These are phyloP conservation scores for Mortierella hygrophila DNA, from an alignment of 192 early-diverging fungal species.

Conservation along the genomic window DNA sequence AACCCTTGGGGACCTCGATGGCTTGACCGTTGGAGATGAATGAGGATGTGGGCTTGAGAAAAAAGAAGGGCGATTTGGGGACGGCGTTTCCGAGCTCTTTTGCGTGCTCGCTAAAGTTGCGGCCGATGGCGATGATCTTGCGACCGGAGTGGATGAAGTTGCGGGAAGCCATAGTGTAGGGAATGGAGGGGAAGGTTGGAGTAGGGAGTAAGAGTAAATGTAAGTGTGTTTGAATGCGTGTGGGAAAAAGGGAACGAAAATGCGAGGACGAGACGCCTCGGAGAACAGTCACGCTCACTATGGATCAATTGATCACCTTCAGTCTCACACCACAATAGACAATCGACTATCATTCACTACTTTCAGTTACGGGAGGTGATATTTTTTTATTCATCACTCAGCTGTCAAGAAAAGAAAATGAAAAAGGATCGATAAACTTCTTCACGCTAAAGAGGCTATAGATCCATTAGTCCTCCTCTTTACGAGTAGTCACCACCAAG, in stretches of 20 bases:
- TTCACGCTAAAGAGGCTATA: not conserved
- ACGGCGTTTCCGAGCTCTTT: slow-evolving; percentile 95
- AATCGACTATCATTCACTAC: not conserved
- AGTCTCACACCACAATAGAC: not conserved
- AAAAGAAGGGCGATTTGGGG: slow-evolving; percentile 90
- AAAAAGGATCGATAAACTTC: not conserved
- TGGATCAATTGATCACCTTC: not conserved
- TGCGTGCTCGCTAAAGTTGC: slow-evolving; percentile 95
- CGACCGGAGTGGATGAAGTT: slow-evolving; percentile 71
- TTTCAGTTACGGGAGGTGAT: not conserved
- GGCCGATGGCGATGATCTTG: slow-evolving; percentile 95
- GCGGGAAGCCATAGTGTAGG: slow-evolving; percentile 56
- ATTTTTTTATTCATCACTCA: not conserved
- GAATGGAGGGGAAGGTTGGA: not conserved
- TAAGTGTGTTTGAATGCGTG: not conserved
- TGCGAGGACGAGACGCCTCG: no score
- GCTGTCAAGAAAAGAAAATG: not conserved
- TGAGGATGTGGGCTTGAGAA: slow-evolving; percentile 93
- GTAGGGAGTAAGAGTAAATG: not conserved
- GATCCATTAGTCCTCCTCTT: not conserved
- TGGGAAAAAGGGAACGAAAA: not conserved
- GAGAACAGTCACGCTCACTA: not conserved
- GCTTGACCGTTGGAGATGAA: slow-evolving; percentile 73
- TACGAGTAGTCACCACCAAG: slow-evolving; percentile 38
- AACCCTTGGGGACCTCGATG: slow-evolving; percentile 86